Conservation (phyloP, 306 rosid species). For the Vigna nakashimae region DNA sequence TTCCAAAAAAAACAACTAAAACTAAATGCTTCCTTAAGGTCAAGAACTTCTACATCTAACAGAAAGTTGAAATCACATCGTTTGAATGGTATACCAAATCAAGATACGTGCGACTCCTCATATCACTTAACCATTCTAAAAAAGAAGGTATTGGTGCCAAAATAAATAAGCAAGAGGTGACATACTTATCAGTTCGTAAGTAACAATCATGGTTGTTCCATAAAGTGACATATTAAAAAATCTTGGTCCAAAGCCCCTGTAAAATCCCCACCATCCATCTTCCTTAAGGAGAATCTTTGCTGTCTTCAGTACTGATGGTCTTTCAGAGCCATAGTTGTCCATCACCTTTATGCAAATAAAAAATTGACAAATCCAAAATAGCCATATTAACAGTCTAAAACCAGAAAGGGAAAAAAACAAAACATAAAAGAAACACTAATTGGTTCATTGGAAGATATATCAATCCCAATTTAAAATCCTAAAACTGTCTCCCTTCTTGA, state of each 20-base stretch:
- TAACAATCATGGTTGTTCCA: slow-evolving; percentile 89
- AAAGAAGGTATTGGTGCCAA: slow-evolving; percentile 5
- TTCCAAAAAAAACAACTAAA: background rate
- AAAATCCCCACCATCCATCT: slow-evolving; percentile 95
- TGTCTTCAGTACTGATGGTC: slow-evolving; percentile 85
- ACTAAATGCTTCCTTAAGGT: background rate
- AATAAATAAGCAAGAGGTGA: slow-evolving; percentile 16
- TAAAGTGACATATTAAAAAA: slow-evolving; percentile 88
- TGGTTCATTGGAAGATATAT: background rate
- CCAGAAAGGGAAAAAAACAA: background rate
- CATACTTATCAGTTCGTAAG: slow-evolving; percentile 91
- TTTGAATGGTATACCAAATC: background rate
- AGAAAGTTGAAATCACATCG: slow-evolving; percentile 28
- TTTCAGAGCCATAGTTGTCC: slow-evolving; percentile 75
- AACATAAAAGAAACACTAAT: slow-evolving; percentile 17
- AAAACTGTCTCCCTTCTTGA: background rate
- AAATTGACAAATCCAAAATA: slow-evolving; percentile 24
- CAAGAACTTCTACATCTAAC: background rate
- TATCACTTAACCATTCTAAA: slow-evolving; percentile 29
- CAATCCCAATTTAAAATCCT: slow-evolving; percentile 18
- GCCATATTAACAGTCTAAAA: slow-evolving; percentile 24
- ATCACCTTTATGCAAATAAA: slow-evolving; percentile 62
- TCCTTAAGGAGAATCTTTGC: slow-evolving; percentile 68
- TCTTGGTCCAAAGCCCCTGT: slow-evolving; percentile 88
- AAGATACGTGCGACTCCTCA: background rate